These are phyloP conservation scores for Arthonia radiata DNA, from an alignment of 495 filamentous ascomycete genomes.

Conservation along the genomic window DNA sequence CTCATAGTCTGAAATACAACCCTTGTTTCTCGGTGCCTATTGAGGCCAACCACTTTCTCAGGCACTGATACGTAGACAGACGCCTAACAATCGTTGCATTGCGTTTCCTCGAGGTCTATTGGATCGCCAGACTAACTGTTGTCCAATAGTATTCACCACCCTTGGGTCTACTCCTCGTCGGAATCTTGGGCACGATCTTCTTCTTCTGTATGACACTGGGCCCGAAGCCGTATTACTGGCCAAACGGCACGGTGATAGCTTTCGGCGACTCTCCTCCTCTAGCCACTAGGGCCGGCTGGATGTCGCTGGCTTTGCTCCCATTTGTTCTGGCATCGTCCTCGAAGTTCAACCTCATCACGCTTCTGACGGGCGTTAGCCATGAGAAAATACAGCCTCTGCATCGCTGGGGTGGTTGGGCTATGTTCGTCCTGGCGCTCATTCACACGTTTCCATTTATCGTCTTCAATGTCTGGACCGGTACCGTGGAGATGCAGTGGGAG, in stretches of 20 bases:
- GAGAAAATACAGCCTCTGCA: constrained; percentile 12
- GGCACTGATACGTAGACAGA: too few relatives aligned
- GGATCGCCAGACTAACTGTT: too few relatives aligned
- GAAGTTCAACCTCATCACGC: constrained; percentile 11
- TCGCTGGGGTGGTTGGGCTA: constrained; percentile 8
- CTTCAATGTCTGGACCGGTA: constrained; percentile 21
- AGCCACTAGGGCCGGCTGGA: constrained; percentile 8
- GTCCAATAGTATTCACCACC: constrained; percentile 20
- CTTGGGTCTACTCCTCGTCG: constrained; percentile 18
- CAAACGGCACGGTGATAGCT: constrained; percentile 16
- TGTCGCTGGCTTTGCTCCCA: constrained; percentile 8
- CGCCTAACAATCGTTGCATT: too few relatives aligned
- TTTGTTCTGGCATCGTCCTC: constrained; percentile 9
- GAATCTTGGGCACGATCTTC: constrained; percentile 19
- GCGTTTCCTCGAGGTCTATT: too few relatives aligned
- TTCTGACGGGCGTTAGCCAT: constrained; percentile 8
- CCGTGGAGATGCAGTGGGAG: constrained; percentile 23
- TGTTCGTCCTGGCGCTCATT: constrained; percentile 9
- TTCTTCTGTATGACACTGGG: constrained; percentile 23
- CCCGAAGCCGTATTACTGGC: constrained; percentile 32
- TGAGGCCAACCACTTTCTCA: too few relatives aligned
- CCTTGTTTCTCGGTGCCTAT: too few relatives aligned
- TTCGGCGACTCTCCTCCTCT: constrained; percentile 18
- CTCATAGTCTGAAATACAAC: too few relatives aligned
- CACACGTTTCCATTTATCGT: constrained; percentile 15